Evolutionary conservation across 2,329 filamentous ascomycete genomes (phyloP), one percentile per base, ranked within the genome.

Genomic region (Aotearoamyces nothofagi): DNA sequence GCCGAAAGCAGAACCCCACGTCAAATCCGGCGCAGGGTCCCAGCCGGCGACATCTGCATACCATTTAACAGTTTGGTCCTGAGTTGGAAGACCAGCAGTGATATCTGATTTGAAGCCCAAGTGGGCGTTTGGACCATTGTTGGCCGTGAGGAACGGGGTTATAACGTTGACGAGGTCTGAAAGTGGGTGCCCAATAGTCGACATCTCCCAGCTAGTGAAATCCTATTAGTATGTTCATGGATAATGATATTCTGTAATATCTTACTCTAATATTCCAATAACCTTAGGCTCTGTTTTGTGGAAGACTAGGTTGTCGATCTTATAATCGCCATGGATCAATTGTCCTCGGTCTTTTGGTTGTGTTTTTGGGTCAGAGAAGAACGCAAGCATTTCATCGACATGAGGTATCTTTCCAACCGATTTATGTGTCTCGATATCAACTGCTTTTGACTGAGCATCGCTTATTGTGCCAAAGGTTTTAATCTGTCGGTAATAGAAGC

Each of bases 311-410:
- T 84, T 84, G 51, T 84, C 78, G 45, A 84, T 90, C 61, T 94
- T 94, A 62, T 84, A 94, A 53, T 94, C 86, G 23, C 86, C 86
- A 46, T 94, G 86, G 17, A 94, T 74, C 39, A 93, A 64, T 4
- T 75, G 77, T 11, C 66, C 71, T 34, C 78, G 63, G 48, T 93
- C 84, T 35, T 62, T 58, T 2, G 86, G 86, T 54, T 83, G 80
- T 27, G 62, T 63, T 33, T 51, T 49, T 38, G 68, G 60, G 43
- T 83, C 64, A 28, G 57, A 61, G 53, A 93, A 92, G 56, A 90
- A 92, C 2, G 50, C 52, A 24, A 86, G 66, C 60, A 84, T 74
- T 24, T 81, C 77, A 34, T 75, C 65, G 48, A 87, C 86, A 49
- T 84, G 69, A 17, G 83, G 82, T 42, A 94, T 71, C 42, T 71